Base-by-base conservation (phyloP, 768 basidiomycete genomes). In the Russula olivacea region DNA sequence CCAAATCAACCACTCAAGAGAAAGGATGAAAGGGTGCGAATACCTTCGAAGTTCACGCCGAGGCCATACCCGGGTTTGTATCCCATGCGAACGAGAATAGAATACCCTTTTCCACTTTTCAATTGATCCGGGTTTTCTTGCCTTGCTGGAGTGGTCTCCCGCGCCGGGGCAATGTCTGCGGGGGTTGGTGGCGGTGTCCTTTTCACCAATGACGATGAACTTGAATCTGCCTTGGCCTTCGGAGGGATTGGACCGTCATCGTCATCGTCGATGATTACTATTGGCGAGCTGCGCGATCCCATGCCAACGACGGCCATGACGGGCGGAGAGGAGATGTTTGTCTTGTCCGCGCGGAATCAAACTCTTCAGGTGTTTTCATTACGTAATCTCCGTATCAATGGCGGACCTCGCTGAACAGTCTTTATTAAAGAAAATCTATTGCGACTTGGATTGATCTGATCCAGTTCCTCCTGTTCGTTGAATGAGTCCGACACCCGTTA, bases 401-500 rank as follows among this genome's bases (percentile, higher is more conserved):
- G 34, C 34, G 10, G 1, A n/a, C 36, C 36, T 14, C 36, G 12
- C 12, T 36, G 36, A 40, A 17, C 38, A 5, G 38, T 40, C 38
- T 40, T 40, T 40, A 40, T 40, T 40, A 17, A 40, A 40, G 6
- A 47, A 47, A 5, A 25, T 63, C 55, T 65, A 61, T 55, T 57
- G 15, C 36, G 54, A 50, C 34, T 59, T 65, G 19, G 63, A 19
- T 3, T 61, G 58, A 17, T 55, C 58, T n/a, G 49, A 30, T 15
- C 25, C 66, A 17, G 57, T 21, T 14, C 36, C 55, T 21, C 43
- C 41, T 63, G 79, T 81, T 55, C 83, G 80, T 65, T 83, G 79
- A 71, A 93, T 88, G 64, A 93, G 76, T 0, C 91, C 91, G 12
- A 94, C 81, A 9, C 86, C 84, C 6, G 88, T 83, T 58, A 89